phyloP scores from a whole-genome alignment of 2,329 filamentous ascomycete species.

The Endothia cerciana region DNA sequence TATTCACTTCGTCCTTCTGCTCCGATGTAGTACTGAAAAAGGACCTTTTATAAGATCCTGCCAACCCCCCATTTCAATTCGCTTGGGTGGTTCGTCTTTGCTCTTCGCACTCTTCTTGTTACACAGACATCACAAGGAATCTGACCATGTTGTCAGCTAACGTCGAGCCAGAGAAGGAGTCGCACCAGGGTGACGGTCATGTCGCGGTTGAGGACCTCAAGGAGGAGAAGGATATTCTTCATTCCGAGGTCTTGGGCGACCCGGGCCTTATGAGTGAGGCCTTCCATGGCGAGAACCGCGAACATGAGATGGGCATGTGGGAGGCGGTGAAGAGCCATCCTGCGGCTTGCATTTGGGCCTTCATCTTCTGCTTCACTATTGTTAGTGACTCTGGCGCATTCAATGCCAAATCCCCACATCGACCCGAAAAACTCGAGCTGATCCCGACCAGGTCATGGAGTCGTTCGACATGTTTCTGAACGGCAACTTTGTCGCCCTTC shows the following conservation, averaged over 20 bases:
- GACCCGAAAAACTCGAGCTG: not conserved
- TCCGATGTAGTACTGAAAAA: too few relatives aligned
- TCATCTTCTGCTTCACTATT: conserved; percentile 55
- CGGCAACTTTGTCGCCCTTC: conserved; percentile 49
- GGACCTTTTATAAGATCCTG: too few relatives aligned
- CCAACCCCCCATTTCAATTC: not conserved
- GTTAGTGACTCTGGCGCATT: conserved; percentile 38
- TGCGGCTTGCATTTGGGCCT: conserved; percentile 51
- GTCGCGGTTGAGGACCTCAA: conserved; percentile 12
- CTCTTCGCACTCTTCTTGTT: not conserved
- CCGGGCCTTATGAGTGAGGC: conserved; percentile 45
- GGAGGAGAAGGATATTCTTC: conserved; percentile 34
- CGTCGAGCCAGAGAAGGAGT: conserved; percentile 25
- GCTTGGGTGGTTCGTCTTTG: not conserved
- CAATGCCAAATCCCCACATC: not conserved
- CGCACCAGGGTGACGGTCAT: conserved; percentile 4
- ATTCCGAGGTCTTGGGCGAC: conserved; percentile 42
- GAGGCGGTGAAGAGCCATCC: conserved; percentile 45
- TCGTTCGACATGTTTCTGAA: conserved; percentile 54
- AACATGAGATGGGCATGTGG: conserved; percentile 46
- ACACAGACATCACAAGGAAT: not conserved
- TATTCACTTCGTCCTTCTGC: too few relatives aligned
- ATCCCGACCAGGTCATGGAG: conserved; percentile 48
- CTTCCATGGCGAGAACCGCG: conserved; percentile 47
- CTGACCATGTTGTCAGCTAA: conserved; percentile 28